Conservation (phyloP, 1,284 basidiomycete species). For the Irpex sp. region DNA sequence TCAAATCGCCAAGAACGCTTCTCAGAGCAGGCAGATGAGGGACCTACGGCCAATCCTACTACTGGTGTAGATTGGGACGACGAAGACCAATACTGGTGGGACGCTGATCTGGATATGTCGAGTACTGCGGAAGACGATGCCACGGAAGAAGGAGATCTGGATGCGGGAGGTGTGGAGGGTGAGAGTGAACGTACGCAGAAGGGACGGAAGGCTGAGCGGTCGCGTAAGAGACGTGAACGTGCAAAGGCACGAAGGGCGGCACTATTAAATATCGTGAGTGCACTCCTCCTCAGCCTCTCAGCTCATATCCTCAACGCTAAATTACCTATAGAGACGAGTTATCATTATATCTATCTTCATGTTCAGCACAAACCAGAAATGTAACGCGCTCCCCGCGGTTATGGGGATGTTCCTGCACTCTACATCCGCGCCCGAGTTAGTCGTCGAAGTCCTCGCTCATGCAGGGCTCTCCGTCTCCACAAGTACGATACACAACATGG, state of each 20-base stretch:
- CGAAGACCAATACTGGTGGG: not conserved
- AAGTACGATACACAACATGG: not conserved
- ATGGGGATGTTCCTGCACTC: constrained; percentile 14
- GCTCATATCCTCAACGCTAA: not conserved
- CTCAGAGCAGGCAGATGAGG: not conserved
- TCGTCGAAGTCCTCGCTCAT: constrained; percentile 12
- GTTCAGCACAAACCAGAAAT: constrained; percentile 6
- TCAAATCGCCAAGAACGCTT: not conserved
- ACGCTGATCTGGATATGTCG: not conserved
- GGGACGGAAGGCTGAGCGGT: not conserved
- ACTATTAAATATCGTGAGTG: not conserved
- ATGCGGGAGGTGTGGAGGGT: not conserved
- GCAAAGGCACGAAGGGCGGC: not conserved
- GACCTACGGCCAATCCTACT: too few species aligned
- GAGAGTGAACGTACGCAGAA: not conserved
- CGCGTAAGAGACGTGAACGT: not conserved
- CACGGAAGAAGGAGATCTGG: not conserved
- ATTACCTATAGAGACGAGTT: not conserved
- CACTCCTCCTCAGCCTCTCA: not conserved
- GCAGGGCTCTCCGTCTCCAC: constrained; percentile 1
- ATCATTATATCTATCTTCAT: not conserved
- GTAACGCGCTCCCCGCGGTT: constrained; percentile 10
- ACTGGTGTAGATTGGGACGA: too few species aligned
- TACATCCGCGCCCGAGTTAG: constrained; percentile 10
- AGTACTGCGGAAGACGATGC: not conserved